A percentile compares a stretch with the other conserved stretches of the same genome.
phyloP scores from a whole-genome alignment of 2,329 filamentous ascomycete genomes.

The Botrytis porri region DNA sequence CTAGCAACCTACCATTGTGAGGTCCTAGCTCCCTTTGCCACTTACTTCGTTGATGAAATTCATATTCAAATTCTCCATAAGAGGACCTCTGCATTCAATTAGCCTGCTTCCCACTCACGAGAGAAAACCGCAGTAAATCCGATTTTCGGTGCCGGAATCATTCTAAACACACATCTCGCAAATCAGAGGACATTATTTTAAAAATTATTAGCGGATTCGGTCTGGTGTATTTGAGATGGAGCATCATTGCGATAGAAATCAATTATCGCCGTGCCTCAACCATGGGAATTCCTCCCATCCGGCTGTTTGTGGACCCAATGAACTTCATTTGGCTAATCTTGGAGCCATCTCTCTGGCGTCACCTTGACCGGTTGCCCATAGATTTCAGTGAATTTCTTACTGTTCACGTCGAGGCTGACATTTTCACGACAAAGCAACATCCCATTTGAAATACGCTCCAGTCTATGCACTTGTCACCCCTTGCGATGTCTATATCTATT shows the following conservation, averaged over 20 bases:
- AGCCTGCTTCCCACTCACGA: too few species aligned
- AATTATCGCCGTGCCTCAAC: constrained; percentile 3
- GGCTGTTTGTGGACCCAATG: constrained; percentile 1
- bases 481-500: constrained; percentile 1
- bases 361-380: constrained; percentile 1
- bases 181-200: neutral
- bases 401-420: constrained; percentile 6
- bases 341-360: constrained; percentile 3
- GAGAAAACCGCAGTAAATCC: too few species aligned
- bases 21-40: too few species aligned
- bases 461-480: neutral
- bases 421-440: constrained; percentile 7
- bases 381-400: neutral
- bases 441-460: constrained; percentile 9
- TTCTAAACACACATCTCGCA: neutral
- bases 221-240: neutral
- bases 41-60: too few species aligned
- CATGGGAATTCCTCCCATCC: neutral
- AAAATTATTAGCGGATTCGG: neutral
- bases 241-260: constrained; percentile 4
- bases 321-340: constrained; percentile 2
- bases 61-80: too few species aligned
- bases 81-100: too few species aligned
- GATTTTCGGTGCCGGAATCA: too few species aligned
- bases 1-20: too few species aligned